Conservation (phyloP, 2,329 filamentous ascomycete genomes). For the Trichoderma simmonsii region DNA sequence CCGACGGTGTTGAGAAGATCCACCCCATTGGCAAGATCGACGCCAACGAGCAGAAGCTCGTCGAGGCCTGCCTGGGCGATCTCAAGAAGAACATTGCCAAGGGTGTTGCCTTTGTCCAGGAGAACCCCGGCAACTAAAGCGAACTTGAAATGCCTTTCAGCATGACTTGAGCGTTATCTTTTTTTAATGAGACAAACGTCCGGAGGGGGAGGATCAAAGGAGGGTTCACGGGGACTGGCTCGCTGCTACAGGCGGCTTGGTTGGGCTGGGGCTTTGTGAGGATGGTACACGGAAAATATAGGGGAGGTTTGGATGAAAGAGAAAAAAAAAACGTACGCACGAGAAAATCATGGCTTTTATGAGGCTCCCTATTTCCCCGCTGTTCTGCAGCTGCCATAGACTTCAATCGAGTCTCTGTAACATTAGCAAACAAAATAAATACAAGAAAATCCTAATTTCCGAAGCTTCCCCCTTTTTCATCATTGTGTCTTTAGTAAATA, state of each 20-base stretch:
- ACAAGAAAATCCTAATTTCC: neutral
- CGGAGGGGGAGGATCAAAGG: neutral
- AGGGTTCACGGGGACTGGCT: constrained; percentile 12
- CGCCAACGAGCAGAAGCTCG: constrained; percentile 80
- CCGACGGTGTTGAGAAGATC: constrained; percentile 94
- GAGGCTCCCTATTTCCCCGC: constrained; percentile 22
- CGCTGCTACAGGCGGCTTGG: constrained; percentile 18
- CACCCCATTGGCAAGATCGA: constrained; percentile 81
- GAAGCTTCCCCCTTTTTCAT: neutral
- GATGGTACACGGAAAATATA: constrained; percentile 14
- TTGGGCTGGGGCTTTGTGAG: constrained; percentile 20
- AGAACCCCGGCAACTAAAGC: constrained; percentile 61
- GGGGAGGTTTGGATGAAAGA: constrained; percentile 16
- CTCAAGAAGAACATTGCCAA: constrained; percentile 95
- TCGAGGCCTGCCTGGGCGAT: constrained; percentile 80
- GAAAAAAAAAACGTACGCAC: neutral
- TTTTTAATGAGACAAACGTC: constrained; percentile 3
- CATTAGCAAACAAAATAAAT: constrained; percentile 28
- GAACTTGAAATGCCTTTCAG: neutral
- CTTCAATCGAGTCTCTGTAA: constrained; percentile 36
- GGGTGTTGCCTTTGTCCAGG: constrained; percentile 63
- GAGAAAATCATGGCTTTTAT: constrained; percentile 23
- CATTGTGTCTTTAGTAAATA: neutral
- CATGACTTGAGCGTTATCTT: neutral
- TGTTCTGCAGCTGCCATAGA: constrained; percentile 34